Evolutionary conservation across 176 grass and related monocot genomes (phyloP).

Genomic region (Carex cristatella): DNA sequence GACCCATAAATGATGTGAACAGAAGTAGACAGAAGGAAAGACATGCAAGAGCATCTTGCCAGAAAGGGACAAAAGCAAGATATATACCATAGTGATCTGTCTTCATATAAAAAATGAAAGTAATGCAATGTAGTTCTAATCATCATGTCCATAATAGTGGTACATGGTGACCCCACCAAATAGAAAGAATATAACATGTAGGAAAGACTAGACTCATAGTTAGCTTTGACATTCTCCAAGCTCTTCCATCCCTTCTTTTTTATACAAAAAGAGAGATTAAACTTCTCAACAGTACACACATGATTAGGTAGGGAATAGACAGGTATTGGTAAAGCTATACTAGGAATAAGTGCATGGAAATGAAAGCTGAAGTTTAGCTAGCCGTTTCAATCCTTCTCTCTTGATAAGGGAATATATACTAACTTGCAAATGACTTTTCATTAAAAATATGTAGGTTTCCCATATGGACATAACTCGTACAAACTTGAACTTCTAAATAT

Average conservation of each 20-base stretch:
- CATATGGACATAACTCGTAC: not conserved
- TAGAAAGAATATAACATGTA: slow-evolving; percentile 22
- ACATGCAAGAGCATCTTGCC: slow-evolving; percentile 14
- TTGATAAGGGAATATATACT: slow-evolving; percentile 31
- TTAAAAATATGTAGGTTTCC: not conserved
- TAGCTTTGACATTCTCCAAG: slow-evolving; percentile 32
- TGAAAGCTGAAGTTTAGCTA: slow-evolving; percentile 23
- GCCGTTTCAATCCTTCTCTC: slow-evolving; percentile 32
- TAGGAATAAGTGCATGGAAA: slow-evolving; percentile 84
- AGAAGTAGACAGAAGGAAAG: slow-evolving; percentile 15
- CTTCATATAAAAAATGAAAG: not conserved
- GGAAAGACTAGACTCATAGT: slow-evolving; percentile 17
- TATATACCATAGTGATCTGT: slow-evolving; percentile 10
- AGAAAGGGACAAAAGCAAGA: slow-evolving; percentile 18
- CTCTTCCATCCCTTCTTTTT: not conserved
- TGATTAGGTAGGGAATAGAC: slow-evolving; percentile 29
- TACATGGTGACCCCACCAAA: slow-evolving; percentile 25
- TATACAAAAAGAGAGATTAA: not conserved
- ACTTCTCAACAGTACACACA: not conserved
- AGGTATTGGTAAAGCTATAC: slow-evolving; percentile 45
- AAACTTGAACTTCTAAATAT: not conserved
- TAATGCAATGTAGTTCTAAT: slow-evolving; percentile 10
- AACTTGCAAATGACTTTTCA: not conserved
- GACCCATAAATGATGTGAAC: slow-evolving; percentile 4
- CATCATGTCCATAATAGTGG: slow-evolving; percentile 8